Percentiles rank a stretch among this genome's conserved stretches.
Evolutionary conservation across 495 filamentous ascomycete genomes (phyloP).

Genomic region (Coniosporium apollinis): DNA sequence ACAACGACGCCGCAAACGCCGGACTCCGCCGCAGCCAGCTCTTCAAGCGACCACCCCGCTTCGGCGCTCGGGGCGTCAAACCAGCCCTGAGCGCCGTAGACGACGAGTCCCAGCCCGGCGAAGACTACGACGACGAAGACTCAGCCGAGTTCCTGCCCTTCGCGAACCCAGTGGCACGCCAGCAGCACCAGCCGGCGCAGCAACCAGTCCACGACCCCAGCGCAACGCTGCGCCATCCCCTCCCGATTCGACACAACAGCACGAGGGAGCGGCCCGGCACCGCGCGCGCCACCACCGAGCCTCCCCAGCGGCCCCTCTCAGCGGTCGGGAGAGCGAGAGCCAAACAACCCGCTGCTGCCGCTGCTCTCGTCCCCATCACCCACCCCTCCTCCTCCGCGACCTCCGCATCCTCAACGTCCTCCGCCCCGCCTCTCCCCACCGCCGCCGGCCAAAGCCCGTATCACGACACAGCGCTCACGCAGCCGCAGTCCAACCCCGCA

Average conservation of each 20-base stretch:
- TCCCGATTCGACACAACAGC: conserved; percentile 4
- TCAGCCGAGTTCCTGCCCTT: conserved; percentile 61
- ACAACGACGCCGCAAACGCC: conserved; percentile 21
- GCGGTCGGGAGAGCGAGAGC: neutral
- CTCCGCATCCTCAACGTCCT: conserved; percentile 9
- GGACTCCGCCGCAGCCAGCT: conserved; percentile 19
- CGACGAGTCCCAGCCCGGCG: too few species aligned
- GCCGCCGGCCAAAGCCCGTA: too few species aligned
- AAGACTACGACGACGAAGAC: conserved; percentile 38
- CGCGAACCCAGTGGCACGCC: too few species aligned
- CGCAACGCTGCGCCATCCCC: conserved; percentile 41
- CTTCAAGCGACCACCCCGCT: conserved; percentile 40
- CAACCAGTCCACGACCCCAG: conserved; percentile 34
- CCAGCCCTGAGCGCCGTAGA: conserved; percentile 15
- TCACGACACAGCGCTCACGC: conserved; percentile 11
- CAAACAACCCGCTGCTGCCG: conserved; percentile 1
- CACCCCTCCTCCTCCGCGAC: conserved; percentile 17
- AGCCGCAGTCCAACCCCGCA: conserved; percentile 6
- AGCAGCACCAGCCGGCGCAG: too few species aligned
- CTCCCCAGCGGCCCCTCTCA: neutral
- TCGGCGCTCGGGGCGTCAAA: conserved; percentile 17
- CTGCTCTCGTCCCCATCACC: too few species aligned
- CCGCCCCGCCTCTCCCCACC: too few species aligned
- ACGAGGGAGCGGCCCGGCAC: neutral
- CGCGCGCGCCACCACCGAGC: neutral